Evolutionary conservation across 495 filamentous ascomycete genomes (phyloP).

Genomic region (Penicillium bialowiezense): DNA sequence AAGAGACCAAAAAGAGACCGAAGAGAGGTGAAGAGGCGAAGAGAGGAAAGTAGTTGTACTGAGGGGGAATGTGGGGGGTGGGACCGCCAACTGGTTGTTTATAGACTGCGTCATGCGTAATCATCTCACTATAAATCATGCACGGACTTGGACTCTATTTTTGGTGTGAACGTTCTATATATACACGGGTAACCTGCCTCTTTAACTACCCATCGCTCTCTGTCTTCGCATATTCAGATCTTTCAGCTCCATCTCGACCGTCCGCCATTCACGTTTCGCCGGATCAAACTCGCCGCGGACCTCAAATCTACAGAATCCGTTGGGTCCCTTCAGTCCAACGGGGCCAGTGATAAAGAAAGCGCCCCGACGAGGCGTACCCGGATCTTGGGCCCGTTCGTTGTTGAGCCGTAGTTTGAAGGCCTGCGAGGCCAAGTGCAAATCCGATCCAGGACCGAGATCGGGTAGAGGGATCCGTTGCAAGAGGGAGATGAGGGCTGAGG

Average conservation of each 20-base stretch:
- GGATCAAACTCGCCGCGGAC: conserved; percentile 61
- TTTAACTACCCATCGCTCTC: conserved; percentile 20
- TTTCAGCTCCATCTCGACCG: conserved; percentile 32
- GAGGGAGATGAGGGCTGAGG: conserved; percentile 33
- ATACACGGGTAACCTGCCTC: not conserved
- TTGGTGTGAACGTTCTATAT: too few species aligned
- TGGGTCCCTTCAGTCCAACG: conserved; percentile 60
- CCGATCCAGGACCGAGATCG: conserved; percentile 34
- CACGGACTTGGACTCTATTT: too few species aligned
- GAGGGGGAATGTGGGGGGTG: too few species aligned
- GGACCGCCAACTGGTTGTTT: too few species aligned
- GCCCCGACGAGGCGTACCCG: conserved; percentile 55
- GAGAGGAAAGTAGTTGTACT: too few species aligned
- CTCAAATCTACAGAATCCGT: conserved; percentile 55
- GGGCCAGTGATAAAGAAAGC: conserved; percentile 62
- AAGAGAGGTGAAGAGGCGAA: not conserved
- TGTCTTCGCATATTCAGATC: conserved; percentile 32
- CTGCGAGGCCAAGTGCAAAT: conserved; percentile 40
- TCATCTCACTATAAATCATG: too few species aligned
- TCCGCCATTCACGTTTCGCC: conserved; percentile 35
- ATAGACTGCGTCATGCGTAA: too few species aligned
- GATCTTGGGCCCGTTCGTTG: conserved; percentile 24
- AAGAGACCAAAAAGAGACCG: not conserved
- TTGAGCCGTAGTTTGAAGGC: conserved; percentile 54
- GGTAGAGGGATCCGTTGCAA: conserved; percentile 37